Evolutionary conservation across 1,284 basidiomycete genomes (phyloP).

Genomic region (Sanguinoderma infundibulare): DNA sequence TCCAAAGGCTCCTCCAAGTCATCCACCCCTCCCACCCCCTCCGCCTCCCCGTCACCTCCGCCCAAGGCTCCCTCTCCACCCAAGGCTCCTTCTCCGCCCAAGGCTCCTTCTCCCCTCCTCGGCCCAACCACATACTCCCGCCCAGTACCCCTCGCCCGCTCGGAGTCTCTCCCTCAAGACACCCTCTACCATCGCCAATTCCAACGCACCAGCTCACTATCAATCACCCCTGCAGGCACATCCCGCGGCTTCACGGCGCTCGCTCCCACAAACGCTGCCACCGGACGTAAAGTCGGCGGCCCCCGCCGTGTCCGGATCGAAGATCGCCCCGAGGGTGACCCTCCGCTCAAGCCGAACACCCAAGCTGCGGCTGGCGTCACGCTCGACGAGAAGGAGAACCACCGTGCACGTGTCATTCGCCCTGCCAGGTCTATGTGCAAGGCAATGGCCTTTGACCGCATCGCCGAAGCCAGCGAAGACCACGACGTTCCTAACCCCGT

Average conservation of each 20-base stretch:
- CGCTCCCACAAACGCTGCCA: constrained; percentile 37
- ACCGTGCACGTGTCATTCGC: constrained; percentile 27
- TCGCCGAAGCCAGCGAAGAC: constrained; percentile 22
- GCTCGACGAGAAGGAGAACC: constrained; percentile 41
- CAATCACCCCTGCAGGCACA: constrained; percentile 37
- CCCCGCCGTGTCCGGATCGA: constrained; percentile 49
- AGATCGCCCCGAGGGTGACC: constrained; percentile 41
- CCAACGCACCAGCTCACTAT: constrained; percentile 56
- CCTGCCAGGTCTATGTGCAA: constrained; percentile 18
- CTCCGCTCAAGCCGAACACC: constrained; percentile 25
- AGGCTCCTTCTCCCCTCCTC: constrained; percentile 34
- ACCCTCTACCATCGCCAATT: constrained; percentile 50
- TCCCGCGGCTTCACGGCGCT: constrained; percentile 27
- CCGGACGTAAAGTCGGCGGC: constrained; percentile 39
- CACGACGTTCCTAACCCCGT: constrained; percentile 11
- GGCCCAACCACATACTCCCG: constrained; percentile 28
- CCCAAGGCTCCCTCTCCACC: too few species aligned
- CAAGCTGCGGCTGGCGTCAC: constrained; percentile 15
- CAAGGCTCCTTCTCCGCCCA: too few species aligned
- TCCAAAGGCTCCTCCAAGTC: constrained; percentile 47
- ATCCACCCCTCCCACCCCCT: constrained; percentile 45
- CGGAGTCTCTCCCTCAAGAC: constrained; percentile 55
- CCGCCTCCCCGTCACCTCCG: too few species aligned
- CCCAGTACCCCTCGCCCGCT: constrained; percentile 62
- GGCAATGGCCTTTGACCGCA: constrained; percentile 23